Conservation (phyloP, 140 eudicot species). For the Senecio squalidus region DNA sequence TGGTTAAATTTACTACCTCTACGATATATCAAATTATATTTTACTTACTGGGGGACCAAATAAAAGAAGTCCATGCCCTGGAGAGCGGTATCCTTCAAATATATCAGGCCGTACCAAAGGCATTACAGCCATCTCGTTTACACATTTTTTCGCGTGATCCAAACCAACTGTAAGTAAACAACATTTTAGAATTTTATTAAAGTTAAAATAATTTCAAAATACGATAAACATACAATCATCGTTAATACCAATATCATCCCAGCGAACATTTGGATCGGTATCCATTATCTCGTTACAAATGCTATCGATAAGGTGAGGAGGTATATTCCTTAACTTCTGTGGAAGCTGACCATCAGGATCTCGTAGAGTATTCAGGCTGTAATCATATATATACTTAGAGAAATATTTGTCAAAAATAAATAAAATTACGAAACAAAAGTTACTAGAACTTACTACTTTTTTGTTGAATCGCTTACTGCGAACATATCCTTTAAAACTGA, state of each 20-base stretch:
- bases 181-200: slow-evolving; percentile 5
- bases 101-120: slow-evolving; percentile 94
- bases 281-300: slow-evolving; percentile 95
- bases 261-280: slow-evolving; percentile 78
- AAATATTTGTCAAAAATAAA: too few species aligned
- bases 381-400: too few species aligned
- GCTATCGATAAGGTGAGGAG: slow-evolving; percentile 83
- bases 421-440: too few species aligned
- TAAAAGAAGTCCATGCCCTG: slow-evolving; percentile 94
- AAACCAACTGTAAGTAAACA: slow-evolving; percentile 57
- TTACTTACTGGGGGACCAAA: slow-evolving; percentile 99
- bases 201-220: too few species aligned
- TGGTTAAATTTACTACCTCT: too few species aligned
- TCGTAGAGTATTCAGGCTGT: slow-evolving; percentile 52
- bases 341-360: slow-evolving; percentile 99
- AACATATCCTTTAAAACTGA: too few species aligned
- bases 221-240: neutral
- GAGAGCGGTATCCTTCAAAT: slow-evolving; percentile 88
- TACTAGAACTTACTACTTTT: too few species aligned
- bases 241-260: slow-evolving; percentile 87
- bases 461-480: too few species aligned
- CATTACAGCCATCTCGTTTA: slow-evolving; percentile 91
- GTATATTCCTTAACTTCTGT: slow-evolving; percentile 78
- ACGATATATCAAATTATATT: too few species aligned
- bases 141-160: slow-evolving; percentile 95